Conservation (phyloP, 2,329 filamentous ascomycete genomes). For the Triangularia setosa region DNA sequence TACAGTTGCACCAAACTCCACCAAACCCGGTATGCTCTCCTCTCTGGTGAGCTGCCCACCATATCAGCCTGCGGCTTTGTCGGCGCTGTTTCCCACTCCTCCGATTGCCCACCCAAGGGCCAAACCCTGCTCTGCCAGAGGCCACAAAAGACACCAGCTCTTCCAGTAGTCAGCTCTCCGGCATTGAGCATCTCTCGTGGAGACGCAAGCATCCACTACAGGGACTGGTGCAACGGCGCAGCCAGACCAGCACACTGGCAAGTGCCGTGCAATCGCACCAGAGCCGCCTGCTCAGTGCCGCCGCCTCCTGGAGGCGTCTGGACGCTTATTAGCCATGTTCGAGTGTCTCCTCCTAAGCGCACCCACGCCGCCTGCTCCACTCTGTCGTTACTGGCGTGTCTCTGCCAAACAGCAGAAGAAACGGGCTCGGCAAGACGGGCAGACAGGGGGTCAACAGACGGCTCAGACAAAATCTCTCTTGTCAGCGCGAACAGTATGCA, state of each 20-base stretch:
- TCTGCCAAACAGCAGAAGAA: conserved; percentile 11
- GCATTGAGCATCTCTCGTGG: conserved; percentile 24
- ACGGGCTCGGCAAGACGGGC: conserved; percentile 6
- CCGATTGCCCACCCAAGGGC: conserved; percentile 14
- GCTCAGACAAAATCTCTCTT: conserved; percentile 6
- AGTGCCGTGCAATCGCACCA: conserved; percentile 23
- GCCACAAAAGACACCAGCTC: conserved; percentile 17
- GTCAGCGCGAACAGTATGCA: conserved; percentile 8
- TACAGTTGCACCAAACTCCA: conserved; percentile 24
- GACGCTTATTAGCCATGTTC: conserved; percentile 2
- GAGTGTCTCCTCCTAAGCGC: conserved; percentile 5
- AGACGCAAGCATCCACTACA: conserved; percentile 10
- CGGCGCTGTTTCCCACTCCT: conserved; percentile 41
- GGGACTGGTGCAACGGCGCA: conserved; percentile 18
- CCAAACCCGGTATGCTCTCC: conserved; percentile 19
- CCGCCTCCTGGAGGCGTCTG: conserved; percentile 1
- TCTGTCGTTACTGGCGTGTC: conserved; percentile 9
- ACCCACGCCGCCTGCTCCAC: conserved; percentile 12
- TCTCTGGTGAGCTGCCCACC: conserved; percentile 30
- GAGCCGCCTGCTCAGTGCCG: conserved; percentile 5
- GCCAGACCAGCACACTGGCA: conserved; percentile 13
- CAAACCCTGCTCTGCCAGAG: conserved; percentile 11
- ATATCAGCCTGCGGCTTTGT: conserved; percentile 47
- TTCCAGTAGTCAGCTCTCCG: conserved; percentile 17
- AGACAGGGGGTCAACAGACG: neutral